Evolutionary conservation across 768 basidiomycete genomes (phyloP).

Genomic region (Suillus tomentosus): DNA sequence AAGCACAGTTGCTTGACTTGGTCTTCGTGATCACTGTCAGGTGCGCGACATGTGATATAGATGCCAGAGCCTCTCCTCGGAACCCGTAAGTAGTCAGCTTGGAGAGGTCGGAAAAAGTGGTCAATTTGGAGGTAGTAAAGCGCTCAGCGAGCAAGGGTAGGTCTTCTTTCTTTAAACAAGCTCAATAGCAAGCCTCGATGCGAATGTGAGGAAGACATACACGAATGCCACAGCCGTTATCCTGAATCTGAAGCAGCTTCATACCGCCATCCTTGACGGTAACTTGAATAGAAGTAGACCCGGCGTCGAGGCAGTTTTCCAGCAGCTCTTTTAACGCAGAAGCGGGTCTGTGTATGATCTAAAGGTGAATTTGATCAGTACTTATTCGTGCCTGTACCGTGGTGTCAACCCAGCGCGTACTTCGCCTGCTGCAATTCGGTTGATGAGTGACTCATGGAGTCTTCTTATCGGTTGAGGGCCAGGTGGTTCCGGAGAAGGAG

Average conservation of each 20-base stretch:
- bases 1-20: slow-evolving; percentile 77
- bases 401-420: slow-evolving; percentile 31
- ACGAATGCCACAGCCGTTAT: slow-evolving; percentile 94
- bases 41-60: slow-evolving; percentile 92
- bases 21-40: slow-evolving; percentile 92
- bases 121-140: slow-evolving; percentile 94
- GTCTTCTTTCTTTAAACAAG: slow-evolving; percentile 67
- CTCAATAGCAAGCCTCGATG: neutral
- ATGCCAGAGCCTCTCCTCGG: slow-evolving; percentile 94
- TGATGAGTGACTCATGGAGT: slow-evolving; percentile 82
- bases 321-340: slow-evolving; percentile 96
- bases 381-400: neutral
- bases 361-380: slow-evolving; percentile 22
- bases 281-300: slow-evolving; percentile 81
- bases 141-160: slow-evolving; percentile 90
- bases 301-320: slow-evolving; percentile 95
- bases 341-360: slow-evolving; percentile 89
- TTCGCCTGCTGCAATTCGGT: slow-evolving; percentile 86
- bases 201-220: slow-evolving; percentile 45
- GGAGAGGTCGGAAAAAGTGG: slow-evolving; percentile 82
- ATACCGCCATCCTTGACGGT: slow-evolving; percentile 94
- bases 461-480: slow-evolving; percentile 71
- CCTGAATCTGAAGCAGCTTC: slow-evolving; percentile 93
- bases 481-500: slow-evolving; percentile 21
- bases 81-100: slow-evolving; percentile 93